Evolutionary conservation across 768 basidiomycete genomes (phyloP), one percentile per base, ranked within the genome.

Genomic region (Trametes elegans): DNA sequence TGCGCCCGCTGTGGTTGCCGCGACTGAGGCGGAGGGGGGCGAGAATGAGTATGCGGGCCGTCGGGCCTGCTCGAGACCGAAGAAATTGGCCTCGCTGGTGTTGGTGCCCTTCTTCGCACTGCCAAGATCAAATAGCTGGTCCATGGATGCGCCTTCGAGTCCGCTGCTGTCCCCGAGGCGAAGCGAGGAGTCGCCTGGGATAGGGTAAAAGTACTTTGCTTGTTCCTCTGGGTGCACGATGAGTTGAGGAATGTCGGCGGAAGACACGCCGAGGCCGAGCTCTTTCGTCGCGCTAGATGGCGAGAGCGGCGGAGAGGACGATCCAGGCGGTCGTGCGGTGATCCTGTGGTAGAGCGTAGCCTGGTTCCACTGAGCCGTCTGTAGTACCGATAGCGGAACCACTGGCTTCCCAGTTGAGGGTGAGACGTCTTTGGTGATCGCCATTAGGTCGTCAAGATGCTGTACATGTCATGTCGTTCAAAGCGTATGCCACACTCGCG

Each of bases 361-460:
- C 55, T 87, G 84, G 24, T 74, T 76, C 93, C 93, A 98, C 59
- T 87, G 84, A 1, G 93, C 87, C 0, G 82, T 77, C 65, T 95
- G 89, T 7, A 96, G 68, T 7, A 84, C 74, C 2, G 76, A 64
- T 29, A 87, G 71, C 0, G 90, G 80, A 3, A 89, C 89, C 66
- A 83, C 95, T 0, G 84, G 79, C 14, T 75, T 76, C 3, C 80
- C 77, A 0, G 88, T 93, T 0, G 78, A 76, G 0, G 88, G 85
- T 21, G 90, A 94, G 31, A 83, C 73, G 63, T 96, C 90, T 49
- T 77, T 76, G 11, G 90, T 87, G 38, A 95, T 84, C 18, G 71
- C 65, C 35, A 90, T 81, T 27, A 96, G 75, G 66, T 94, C 89
- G 23, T 94, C 92, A 65, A 89, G 82, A 11, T 80, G 72, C 93